A percentile compares a stretch with the other conserved stretches of the same genome.
These are phyloP conservation scores for Calonectria fujianensis DNA, from an alignment of 2,329 filamentous ascomycete genomes.

Conservation along the genomic window DNA sequence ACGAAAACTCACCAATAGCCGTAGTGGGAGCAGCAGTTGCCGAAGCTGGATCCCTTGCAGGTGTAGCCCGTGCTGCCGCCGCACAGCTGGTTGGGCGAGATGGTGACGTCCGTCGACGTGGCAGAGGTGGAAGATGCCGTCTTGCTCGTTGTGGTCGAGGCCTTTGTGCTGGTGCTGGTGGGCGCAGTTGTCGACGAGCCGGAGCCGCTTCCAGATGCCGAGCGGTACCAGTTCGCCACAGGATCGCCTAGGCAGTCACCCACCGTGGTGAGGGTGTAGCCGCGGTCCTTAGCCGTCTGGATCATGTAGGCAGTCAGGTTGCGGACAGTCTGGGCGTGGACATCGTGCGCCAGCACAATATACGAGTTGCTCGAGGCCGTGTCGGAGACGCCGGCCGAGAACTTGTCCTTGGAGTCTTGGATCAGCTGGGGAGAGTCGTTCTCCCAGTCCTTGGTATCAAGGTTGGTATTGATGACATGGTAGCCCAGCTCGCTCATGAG, in stretches of 20 bases:
- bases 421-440: slow-evolving; percentile 70
- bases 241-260: slow-evolving; percentile 75
- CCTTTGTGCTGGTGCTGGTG: slow-evolving; percentile 42
- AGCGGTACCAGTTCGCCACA: slow-evolving; percentile 71
- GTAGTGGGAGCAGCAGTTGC: slow-evolving; percentile 64
- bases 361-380: slow-evolving; percentile 59
- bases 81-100: slow-evolving; percentile 61
- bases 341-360: slow-evolving; percentile 73
- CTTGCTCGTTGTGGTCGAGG: slow-evolving; percentile 31
- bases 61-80: slow-evolving; percentile 60
- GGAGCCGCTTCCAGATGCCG: slow-evolving; percentile 45
- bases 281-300: slow-evolving; percentile 61
- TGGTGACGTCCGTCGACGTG: slow-evolving; percentile 46
- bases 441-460: slow-evolving; percentile 78
- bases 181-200: slow-evolving; percentile 33
- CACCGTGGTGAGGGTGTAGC: slow-evolving; percentile 70
- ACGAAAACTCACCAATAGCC: slow-evolving; percentile 62
- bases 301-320: slow-evolving; percentile 67
- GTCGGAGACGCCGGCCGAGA: slow-evolving; percentile 60
- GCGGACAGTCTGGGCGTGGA: slow-evolving; percentile 67
- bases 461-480: slow-evolving; percentile 73
- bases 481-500: slow-evolving; percentile 68
- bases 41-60: slow-evolving; percentile 60
- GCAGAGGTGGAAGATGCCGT: slow-evolving; percentile 42
- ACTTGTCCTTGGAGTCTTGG: slow-evolving; percentile 64